Evolutionary conservation across 2,329 filamentous ascomycete genomes (phyloP), one percentile per base, ranked within the genome.

Genomic region (Aspergillus chevalieri): DNA sequence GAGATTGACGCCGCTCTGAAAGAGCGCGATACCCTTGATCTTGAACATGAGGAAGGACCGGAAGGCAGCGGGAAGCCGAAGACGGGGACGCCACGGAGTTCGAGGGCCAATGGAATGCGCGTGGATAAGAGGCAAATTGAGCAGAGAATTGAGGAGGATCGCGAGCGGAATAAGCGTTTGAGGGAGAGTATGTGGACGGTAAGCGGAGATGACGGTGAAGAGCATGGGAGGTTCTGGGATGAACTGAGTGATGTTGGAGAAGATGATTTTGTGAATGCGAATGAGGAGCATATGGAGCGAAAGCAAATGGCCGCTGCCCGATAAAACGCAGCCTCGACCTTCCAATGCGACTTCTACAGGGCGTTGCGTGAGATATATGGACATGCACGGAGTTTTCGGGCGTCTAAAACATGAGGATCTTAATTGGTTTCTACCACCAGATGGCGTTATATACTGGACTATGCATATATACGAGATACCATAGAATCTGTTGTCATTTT

Each of bases 161-260:
- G 93, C 3, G 93, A 98, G 69, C 78, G 93, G 41, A 94, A 98
- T 69, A 98, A 98, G 76, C 77, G 92, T 41, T 75, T 92, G 62
- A 77, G 93, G 19, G 93, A 98, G 72, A 90, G 85, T 60, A 94
- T 95, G 54, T 98, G 94, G 93, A 89, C 90, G 0, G 84, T 95
- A 2, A 82, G 82, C 26, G 78, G 80, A 7, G 79, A 81, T 28
- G 74, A 78, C 7, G 77, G 80, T 22, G 80, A 84, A 6, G 92
- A 97, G 70, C 85, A 89, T 71, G 81, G 85, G 55, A 87, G 83
- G 70, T 72, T 94, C 56, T 94, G 87, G 86, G 89, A 93, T 38
- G 89, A 95, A 65, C 85, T 83, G 15, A 95, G 89, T 61, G 89
- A 93, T 55, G 77, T 92, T 53, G 88, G 86, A 3, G 88, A 93